A percentile compares a stretch with the other conserved stretches of the same genome.
These are phyloP conservation scores for Geosmithia flava DNA, from an alignment of 2,329 filamentous ascomycete genomes.

Conservation along the genomic window DNA sequence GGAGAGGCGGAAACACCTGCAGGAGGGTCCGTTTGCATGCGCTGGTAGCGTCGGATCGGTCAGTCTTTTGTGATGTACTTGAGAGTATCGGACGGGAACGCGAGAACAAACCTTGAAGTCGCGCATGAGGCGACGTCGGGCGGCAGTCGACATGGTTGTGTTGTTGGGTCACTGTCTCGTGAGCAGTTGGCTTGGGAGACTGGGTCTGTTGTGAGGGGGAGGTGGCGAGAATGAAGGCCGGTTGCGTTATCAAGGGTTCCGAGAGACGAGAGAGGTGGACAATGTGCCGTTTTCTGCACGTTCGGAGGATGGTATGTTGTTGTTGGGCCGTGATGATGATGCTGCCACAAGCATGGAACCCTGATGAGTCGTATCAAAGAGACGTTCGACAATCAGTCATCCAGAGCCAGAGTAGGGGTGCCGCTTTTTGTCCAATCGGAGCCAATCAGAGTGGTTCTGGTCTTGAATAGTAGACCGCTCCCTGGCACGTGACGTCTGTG, in stretches of 20 bases:
- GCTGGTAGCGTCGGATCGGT: slow-evolving; percentile 37
- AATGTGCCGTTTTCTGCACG: neutral
- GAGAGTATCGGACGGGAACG: neutral
- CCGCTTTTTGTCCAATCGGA: neutral
- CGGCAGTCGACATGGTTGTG: slow-evolving; percentile 66
- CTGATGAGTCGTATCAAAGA: neutral
- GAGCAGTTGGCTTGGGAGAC: neutral
- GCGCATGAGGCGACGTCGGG: slow-evolving; percentile 92
- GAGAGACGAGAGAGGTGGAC: neutral
- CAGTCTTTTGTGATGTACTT: neutral
- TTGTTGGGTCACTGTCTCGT: neutral
- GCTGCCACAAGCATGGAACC: neutral
- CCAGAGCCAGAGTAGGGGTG: neutral
- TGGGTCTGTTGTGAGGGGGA: slow-evolving; percentile 1
- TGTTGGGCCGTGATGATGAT: neutral
- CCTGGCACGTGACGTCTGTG: neutral
- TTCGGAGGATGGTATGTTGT: neutral
- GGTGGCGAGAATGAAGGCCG: slow-evolving; percentile 1
- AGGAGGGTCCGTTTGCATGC: slow-evolving; percentile 98
- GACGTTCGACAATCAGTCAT: neutral
- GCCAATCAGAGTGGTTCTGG: neutral
- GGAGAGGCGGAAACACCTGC: slow-evolving; percentile 94
- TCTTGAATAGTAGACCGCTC: neutral
- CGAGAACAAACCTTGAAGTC: slow-evolving; percentile 78
- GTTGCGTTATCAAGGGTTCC: neutral